Evolutionary conservation across 2,329 filamentous ascomycete species (phyloP).

Genomic region (Botrytis fragariae): DNA sequence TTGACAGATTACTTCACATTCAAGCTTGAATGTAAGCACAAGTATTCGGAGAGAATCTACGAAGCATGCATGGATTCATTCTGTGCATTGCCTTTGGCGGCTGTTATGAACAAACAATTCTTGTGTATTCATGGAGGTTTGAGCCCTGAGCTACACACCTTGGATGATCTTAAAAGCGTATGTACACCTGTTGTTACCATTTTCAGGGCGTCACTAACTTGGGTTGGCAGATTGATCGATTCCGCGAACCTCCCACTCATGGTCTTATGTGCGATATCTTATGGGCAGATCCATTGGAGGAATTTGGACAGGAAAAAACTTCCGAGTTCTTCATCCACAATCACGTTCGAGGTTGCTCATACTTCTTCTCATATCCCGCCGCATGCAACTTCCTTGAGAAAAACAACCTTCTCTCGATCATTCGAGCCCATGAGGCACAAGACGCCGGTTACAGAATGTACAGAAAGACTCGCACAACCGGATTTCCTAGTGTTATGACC

Average conservation of each 20-base stretch:
- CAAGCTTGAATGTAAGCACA: slow-evolving; percentile 99
- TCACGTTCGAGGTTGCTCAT: slow-evolving; percentile 96
- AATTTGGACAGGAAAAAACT: slow-evolving; percentile 98
- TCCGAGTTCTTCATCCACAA: slow-evolving; percentile 98
- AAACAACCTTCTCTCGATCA: slow-evolving; percentile 96
- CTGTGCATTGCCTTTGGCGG: slow-evolving; percentile 87
- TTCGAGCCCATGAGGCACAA: slow-evolving; percentile 96
- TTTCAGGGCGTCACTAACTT: not conserved
- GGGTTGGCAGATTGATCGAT: slow-evolving; percentile 77
- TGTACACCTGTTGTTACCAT: slow-evolving; percentile 37
- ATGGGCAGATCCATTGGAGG: slow-evolving; percentile 96
- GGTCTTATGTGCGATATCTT: slow-evolving; percentile 99
- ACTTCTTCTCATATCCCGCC: slow-evolving; percentile 98
- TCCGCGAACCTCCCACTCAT: slow-evolving; percentile 94
- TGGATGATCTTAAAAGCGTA: slow-evolving; percentile 89
- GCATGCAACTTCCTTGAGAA: slow-evolving; percentile 98
- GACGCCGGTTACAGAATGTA: slow-evolving; percentile 99
- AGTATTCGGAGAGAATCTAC: slow-evolving; percentile 94
- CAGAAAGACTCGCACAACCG: slow-evolving; percentile 94
- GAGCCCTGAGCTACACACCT: slow-evolving; percentile 90
- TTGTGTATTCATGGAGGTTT: slow-evolving; percentile 96
- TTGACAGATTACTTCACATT: slow-evolving; percentile 99
- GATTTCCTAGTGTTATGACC: slow-evolving; percentile 99
- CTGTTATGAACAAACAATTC: slow-evolving; percentile 99
- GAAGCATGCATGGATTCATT: slow-evolving; percentile 99